A percentile compares a stretch with the other conserved stretches of the same genome.
These are phyloP conservation scores for Xylariales sp. DNA, from an alignment of 2,329 filamentous ascomycete genomes.

Conservation along the genomic window DNA sequence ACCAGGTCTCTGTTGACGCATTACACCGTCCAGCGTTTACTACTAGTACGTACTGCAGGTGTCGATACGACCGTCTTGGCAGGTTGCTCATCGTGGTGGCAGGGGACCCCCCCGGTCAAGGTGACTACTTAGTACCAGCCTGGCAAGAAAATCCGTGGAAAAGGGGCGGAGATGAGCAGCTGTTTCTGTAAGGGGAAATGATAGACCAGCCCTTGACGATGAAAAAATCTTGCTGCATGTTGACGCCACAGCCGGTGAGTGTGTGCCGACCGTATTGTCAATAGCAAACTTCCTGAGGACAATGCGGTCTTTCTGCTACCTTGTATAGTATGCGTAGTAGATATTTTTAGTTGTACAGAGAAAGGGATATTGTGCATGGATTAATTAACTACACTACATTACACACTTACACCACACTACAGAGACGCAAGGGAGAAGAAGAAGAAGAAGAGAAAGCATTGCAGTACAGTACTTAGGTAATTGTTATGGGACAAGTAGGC, in stretches of 20 bases:
- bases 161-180: conserved; percentile 36
- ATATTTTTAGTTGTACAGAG: too few relatives aligned
- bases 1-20: conserved; percentile 31
- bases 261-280: too few relatives aligned
- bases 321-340: too few relatives aligned
- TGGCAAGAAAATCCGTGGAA: conserved; percentile 24
- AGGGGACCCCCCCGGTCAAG: conserved; percentile 20
- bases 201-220: conserved; percentile 5
- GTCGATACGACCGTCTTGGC: conserved; percentile 26
- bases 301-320: too few relatives aligned
- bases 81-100: conserved; percentile 22
- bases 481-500: too few relatives aligned
- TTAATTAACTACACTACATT: too few relatives aligned
- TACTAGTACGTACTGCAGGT: background rate
- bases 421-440: too few relatives aligned
- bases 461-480: too few relatives aligned
- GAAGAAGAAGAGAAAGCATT: too few relatives aligned
- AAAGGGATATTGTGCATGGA: too few relatives aligned
- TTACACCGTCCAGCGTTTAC: background rate
- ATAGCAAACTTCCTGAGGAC: too few relatives aligned
- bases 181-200: conserved; percentile 27
- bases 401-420: too few relatives aligned
- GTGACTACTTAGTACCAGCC: conserved; percentile 2
- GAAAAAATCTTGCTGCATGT: conserved; percentile 14
- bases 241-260: conserved; percentile 7